These are phyloP conservation scores for Aspergillus vadensis DNA, from an alignment of 2,329 filamentous ascomycete genomes.

Conservation along the genomic window DNA sequence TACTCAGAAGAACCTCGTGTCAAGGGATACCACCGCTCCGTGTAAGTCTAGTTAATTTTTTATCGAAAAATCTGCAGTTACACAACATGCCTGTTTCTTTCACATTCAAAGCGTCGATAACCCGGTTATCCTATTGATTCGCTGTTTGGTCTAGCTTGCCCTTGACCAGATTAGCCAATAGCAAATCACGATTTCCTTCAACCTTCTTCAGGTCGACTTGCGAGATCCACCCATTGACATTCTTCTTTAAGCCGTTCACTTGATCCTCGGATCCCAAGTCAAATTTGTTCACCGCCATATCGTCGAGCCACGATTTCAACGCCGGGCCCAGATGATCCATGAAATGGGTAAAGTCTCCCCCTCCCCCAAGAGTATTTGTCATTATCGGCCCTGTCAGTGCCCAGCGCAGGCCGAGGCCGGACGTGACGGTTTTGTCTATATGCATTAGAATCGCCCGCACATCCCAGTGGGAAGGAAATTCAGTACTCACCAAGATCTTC, in stretches of 20 bases:
- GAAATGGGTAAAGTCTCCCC: slow-evolving; percentile 20
- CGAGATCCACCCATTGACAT: background rate
- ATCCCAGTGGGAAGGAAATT: background rate
- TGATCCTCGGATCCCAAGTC: background rate
- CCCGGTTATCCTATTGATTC: too few relatives aligned
- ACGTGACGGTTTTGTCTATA: slow-evolving; percentile 19
- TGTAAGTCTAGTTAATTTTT: too few relatives aligned
- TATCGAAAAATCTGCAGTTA: too few relatives aligned
- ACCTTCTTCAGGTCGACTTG: slow-evolving; percentile 1
- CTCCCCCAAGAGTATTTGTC: slow-evolving; percentile 21
- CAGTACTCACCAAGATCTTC: slow-evolving; percentile 18
- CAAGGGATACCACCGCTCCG: too few relatives aligned
- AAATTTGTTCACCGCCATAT: slow-evolving; percentile 18
- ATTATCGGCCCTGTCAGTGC: slow-evolving; percentile 19
- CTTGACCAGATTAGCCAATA: background rate
- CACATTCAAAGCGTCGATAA: too few relatives aligned
- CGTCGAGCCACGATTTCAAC: slow-evolving; percentile 16
- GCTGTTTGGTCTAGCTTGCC: background rate
- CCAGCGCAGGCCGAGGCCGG: slow-evolving; percentile 21
- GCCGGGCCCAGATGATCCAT: slow-evolving; percentile 20
- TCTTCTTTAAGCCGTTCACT: background rate
- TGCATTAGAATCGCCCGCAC: background rate
- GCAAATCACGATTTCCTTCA: background rate
- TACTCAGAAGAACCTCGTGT: too few relatives aligned
- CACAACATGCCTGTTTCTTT: too few relatives aligned